Base-by-base conservation (phyloP, 495 filamentous ascomycete genomes). In the Chaetomium cochliodes region DNA sequence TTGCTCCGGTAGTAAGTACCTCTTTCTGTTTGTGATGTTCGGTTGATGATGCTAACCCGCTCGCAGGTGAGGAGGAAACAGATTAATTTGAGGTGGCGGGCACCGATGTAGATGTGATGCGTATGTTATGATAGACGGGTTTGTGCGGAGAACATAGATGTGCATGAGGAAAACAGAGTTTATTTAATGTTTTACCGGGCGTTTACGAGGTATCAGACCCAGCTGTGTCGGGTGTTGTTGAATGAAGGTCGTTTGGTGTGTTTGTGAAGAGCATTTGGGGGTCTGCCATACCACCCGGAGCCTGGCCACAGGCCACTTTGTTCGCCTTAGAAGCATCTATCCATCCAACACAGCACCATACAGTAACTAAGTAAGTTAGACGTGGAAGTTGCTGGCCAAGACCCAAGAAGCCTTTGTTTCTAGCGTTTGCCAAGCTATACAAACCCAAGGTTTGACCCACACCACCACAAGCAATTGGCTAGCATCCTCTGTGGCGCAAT, bases 1-100 rank as follows among this genome's bases (percentile, higher is more conserved):
- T 98, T 70, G 87, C 88, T 55, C 94, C 94, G 26, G 88, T 97
- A 87, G 96, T 96, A 80, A 80, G 87, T 80, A 11, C 8, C n/a
- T 50, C n/a, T 50, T 23, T 0, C n/a, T 20, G 23, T 2, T 11
- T 8, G 18, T 50, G 18, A 9, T 50, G 6, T 50, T 50, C 20
- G 12, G 41, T 15, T 44, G 41, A 16, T 15, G 41, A 2, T 60
- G 55, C 65, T 68, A 52, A 65, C 60, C 8, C 1, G 22, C n/a
- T 54, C 53, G 9, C 41, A 75, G 74, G 61, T 73, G 33, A 54
- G 67, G 59, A 65, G 56, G 39, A 73, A 72, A 53, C 69, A 72
- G 33, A 73, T 70, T 37, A 64, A 73, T 58, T 46, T 71, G 58
- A 42, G 71, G 44, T 73, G 71, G 71, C 51, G 42, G 49, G 69